phyloP scores from a whole-genome alignment of 257 asterid species.

The Oldenlandia corymbosa region DNA sequence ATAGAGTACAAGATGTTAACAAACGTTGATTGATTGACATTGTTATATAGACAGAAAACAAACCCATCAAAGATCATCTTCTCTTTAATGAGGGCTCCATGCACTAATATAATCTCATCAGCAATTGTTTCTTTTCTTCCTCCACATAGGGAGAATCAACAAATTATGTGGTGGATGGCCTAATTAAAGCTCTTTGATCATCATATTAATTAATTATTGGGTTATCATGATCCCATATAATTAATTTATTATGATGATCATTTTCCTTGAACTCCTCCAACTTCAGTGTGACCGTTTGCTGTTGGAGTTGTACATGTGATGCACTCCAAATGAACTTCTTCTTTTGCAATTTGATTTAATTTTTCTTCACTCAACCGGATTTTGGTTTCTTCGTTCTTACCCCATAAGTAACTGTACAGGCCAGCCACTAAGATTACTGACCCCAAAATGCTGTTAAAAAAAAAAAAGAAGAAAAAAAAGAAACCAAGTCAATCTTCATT shows the following conservation, averaged over 20 bases:
- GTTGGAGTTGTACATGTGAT: constrained; percentile 9
- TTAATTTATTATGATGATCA: not conserved
- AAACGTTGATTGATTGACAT: no score
- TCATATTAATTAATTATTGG: not conserved
- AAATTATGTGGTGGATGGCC: no score
- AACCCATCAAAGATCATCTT: no score
- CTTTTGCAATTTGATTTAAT: constrained; percentile 8
- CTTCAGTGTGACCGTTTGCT: constrained; percentile 6
- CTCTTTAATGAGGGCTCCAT: no score
- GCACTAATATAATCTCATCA: no score
- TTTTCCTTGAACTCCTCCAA: not conserved
- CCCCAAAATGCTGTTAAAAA: constrained; percentile 33
- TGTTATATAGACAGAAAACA: no score
- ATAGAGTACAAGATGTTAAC: no score
- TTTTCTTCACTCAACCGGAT: not conserved
- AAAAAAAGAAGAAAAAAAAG: not conserved
- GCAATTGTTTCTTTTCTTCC: no score
- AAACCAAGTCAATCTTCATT: no score
- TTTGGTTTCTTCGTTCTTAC: constrained; percentile 36
- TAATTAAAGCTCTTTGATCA: not conserved
- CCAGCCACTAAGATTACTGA: constrained; percentile 40
- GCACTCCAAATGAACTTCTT: constrained; percentile 23
- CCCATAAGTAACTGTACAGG: constrained; percentile 52
- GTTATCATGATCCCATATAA: not conserved
- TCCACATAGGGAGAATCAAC: no score